These are phyloP conservation scores for Sparassis latifolia DNA, from an alignment of 1,284 basidiomycete genomes.

Conservation along the genomic window DNA sequence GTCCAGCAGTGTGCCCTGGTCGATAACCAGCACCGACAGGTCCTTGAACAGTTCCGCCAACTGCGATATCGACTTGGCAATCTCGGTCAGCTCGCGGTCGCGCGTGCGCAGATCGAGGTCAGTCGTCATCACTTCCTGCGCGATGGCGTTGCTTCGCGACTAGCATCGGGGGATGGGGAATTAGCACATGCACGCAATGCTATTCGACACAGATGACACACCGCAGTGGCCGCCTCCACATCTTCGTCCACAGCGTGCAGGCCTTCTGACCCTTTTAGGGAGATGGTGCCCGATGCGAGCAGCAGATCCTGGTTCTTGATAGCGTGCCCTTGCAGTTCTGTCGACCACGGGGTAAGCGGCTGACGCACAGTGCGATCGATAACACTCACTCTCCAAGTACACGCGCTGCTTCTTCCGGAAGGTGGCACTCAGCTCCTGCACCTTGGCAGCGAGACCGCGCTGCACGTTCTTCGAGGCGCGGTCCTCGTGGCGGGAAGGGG, in stretches of 20 bases:
- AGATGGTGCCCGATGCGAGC: conserved; percentile 78
- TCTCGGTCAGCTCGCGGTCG: conserved; percentile 80
- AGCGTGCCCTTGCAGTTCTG: conserved; percentile 89
- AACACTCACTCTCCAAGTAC: conserved; percentile 90
- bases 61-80: conserved; percentile 87
- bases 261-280: conserved; percentile 74
- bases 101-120: conserved; percentile 54
- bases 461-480: conserved; percentile 94
- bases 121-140: conserved; percentile 35
- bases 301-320: conserved; percentile 92
- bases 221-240: conserved; percentile 66
- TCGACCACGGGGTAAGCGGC: conserved; percentile 8
- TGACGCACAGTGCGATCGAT: conserved; percentile 15
- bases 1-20: conserved; percentile 96
- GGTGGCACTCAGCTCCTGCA: conserved; percentile 88
- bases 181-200: conserved; percentile 9
- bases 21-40: conserved; percentile 87
- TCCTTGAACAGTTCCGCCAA: conserved; percentile 97
- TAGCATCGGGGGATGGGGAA: conserved; percentile 15
- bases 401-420: conserved; percentile 97
- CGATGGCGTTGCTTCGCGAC: conserved; percentile 31
- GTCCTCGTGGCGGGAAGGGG: conserved; percentile 53
- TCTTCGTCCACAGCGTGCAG: conserved; percentile 83
- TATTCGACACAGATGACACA: conserved; percentile 28
- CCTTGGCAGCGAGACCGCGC: conserved; percentile 87